Conservation (phyloP, 2,329 filamentous ascomycete genomes). For the Xylaria sp. region DNA sequence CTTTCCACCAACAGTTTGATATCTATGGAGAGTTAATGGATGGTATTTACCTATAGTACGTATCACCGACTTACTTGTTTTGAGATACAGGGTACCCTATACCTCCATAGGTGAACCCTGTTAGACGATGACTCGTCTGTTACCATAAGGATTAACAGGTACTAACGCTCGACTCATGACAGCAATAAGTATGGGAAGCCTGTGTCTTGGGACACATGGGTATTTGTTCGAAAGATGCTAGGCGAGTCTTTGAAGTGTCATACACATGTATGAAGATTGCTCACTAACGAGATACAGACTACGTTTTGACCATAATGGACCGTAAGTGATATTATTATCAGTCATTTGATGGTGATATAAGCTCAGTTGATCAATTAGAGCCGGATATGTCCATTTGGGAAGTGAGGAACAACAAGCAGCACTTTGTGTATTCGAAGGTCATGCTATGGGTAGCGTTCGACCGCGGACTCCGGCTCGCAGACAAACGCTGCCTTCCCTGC, state of each 20-base stretch:
- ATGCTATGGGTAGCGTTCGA: slow-evolving; percentile 88
- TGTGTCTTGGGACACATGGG: slow-evolving; percentile 80
- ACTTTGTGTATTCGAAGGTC: slow-evolving; percentile 84
- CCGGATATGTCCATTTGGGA: slow-evolving; percentile 89
- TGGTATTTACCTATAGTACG: slow-evolving; percentile 73
- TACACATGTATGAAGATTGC: neutral
- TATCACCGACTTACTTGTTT: neutral
- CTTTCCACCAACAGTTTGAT: slow-evolving; percentile 80
- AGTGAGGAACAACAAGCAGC: slow-evolving; percentile 78
- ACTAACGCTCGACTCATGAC: neutral
- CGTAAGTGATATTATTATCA: slow-evolving; percentile 49
- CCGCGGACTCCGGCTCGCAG: slow-evolving; percentile 76
- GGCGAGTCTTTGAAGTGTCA: slow-evolving; percentile 51
- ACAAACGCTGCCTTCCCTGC: slow-evolving; percentile 80
- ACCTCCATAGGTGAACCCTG: neutral
- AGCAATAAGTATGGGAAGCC: slow-evolving; percentile 81
- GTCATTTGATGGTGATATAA: neutral
- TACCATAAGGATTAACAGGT: neutral
- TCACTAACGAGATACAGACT: slow-evolving; percentile 59
- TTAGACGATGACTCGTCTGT: neutral
- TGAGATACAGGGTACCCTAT: neutral
- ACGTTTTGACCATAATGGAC: slow-evolving; percentile 74
- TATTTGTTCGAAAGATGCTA: slow-evolving; percentile 73
- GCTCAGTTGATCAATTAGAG: slow-evolving; percentile 51
- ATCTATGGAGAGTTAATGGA: slow-evolving; percentile 85